phyloP scores from a whole-genome alignment of 108 stramenopile species.

The Epipyxis sp. region DNA sequence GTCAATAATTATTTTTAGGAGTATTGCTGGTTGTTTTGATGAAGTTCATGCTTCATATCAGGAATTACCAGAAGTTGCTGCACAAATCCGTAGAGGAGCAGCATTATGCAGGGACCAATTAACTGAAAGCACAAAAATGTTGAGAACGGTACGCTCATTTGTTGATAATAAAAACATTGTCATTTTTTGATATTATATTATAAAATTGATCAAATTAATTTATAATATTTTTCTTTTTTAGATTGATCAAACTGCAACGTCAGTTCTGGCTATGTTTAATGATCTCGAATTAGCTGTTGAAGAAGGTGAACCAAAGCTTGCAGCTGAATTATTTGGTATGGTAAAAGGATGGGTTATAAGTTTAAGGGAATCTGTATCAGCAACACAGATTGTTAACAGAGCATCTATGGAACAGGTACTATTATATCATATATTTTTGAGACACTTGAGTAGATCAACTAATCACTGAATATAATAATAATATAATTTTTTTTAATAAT shows the following conservation, averaged over 20 bases:
- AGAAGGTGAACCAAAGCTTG: constrained; percentile 45
- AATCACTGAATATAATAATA: too few relatives aligned
- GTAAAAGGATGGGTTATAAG: constrained; percentile 41
- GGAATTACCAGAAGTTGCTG: constrained; percentile 17
- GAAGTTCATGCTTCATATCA: constrained; percentile 20
- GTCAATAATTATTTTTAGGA: too few relatives aligned
- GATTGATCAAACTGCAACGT: constrained; percentile 47
- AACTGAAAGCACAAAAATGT: constrained; percentile 49
- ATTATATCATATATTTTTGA: too few relatives aligned
- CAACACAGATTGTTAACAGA: constrained; percentile 21
- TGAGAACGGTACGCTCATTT: too few relatives aligned
- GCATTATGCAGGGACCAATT: constrained; percentile 46
- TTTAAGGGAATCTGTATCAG: constrained; percentile 1
- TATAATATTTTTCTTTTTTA: too few relatives aligned
- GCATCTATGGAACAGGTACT: background rate
- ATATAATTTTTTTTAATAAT: too few relatives aligned
- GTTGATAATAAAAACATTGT: too few relatives aligned
- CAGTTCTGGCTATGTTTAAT: constrained; percentile 48
- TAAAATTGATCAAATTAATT: too few relatives aligned
- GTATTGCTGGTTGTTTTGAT: constrained; percentile 29
- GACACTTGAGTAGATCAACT: too few relatives aligned
- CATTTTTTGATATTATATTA: too few relatives aligned
- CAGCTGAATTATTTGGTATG: constrained; percentile 49
- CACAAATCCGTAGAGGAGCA: constrained; percentile 38
- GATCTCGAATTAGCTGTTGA: constrained; percentile 53